Base-by-base conservation (phyloP, 768 basidiomycete genomes). In the Suillus discolor region DNA sequence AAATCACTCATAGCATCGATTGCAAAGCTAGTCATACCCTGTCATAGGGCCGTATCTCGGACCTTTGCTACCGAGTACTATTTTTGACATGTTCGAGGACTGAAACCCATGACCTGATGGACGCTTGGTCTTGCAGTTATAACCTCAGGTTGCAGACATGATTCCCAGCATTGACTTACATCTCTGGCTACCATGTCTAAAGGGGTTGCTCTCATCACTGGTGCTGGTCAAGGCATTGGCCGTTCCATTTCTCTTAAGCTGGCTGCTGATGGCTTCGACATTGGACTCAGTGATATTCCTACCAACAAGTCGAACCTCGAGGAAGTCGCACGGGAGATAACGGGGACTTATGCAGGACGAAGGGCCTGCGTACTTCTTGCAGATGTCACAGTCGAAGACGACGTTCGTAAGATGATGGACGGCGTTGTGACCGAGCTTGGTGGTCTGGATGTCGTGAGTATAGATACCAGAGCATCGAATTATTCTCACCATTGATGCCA, bases 381-480 rank as follows among this genome's bases (percentile, higher is more conserved):
- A 4, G 83, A 86, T 65, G 81, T 87, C 1, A 70, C 76, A 12
- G 53, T 70, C 1, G 85, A 86, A 60, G 68, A 67, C 0, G 77
- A 84, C 12, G 84, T 87, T 2, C 72, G 79, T 61, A 63, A 39
- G 11, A 77, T 85, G 72, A 72, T 87, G 4, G 74, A 74, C 8
- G 57, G 57, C 1, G 71, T 71, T 12, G 70, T 74, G 2, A 54
- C 71, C 6, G 67, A 71, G 7, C 73, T 85, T 13, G 85, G 84
- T 6, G 71, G 80, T 6, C 65, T 87, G n/a, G 82, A 85, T 66
- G 83, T 84, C 16, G 85, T 84, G 61, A 65, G 84, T 72, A 4
- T 7, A 7, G 15, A 31, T 12, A 0, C 1, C 7, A 6, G 3
- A 59, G 16, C 20, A 1, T 49, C 2, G 11, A 44, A 36, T 34